Evolutionary conservation across 2,329 filamentous ascomycete species (phyloP).

Genomic region (Beauveria medogensis): DNA sequence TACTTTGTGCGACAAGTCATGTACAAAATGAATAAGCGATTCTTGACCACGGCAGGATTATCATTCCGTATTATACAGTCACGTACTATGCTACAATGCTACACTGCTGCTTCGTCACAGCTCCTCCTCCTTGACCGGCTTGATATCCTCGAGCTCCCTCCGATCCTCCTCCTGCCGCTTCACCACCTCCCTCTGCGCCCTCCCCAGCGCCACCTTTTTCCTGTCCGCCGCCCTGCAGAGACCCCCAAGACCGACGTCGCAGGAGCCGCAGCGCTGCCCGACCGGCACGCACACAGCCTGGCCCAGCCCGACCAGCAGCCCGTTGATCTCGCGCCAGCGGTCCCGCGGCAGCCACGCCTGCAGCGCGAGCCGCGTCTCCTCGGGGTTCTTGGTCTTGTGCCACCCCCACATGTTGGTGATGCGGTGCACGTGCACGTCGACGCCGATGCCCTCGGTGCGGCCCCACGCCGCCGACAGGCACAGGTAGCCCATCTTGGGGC

Average conservation of each 20-base stretch:
- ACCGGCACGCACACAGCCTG: constrained; percentile 81
- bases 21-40: constrained; percentile 9
- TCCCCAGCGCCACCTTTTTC: constrained; percentile 43
- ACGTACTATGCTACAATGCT: too few species aligned
- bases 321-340: constrained; percentile 88
- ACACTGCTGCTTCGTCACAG: too few species aligned
- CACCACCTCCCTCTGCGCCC: background rate
- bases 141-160: constrained; percentile 18
- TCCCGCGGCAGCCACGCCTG: constrained; percentile 78
- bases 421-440: constrained; percentile 90
- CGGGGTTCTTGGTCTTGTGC: constrained; percentile 73
- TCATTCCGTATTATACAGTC: background rate
- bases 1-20: background rate
- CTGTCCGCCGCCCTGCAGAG: constrained; percentile 67
- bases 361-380: constrained; percentile 69
- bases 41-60: background rate
- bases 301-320: constrained; percentile 77
- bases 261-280: constrained; percentile 75
- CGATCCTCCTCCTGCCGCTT: constrained; percentile 19
- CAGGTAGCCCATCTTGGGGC: constrained; percentile 91
- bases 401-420: constrained; percentile 94
- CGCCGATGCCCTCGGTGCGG: constrained; percentile 68
- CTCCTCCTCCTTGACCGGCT: constrained; percentile 14
- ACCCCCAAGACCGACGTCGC: constrained; percentile 66
- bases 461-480: constrained; percentile 68